Conservation (phyloP, 1,284 basidiomycete genomes). For the Trametes versicolor region DNA sequence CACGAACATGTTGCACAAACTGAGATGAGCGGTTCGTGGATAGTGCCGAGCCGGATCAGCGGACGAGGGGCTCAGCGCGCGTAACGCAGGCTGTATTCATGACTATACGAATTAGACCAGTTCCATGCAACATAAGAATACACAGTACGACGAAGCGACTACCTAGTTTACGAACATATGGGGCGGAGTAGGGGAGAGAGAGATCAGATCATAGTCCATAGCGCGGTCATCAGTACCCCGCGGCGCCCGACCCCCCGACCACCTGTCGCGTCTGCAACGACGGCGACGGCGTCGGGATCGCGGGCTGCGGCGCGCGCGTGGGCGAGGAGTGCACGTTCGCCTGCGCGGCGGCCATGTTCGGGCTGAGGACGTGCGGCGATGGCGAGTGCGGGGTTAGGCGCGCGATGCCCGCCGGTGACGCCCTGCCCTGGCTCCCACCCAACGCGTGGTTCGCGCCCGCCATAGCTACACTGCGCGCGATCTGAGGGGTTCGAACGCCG, state of each 20-base stretch:
- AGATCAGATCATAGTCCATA: constrained; percentile 28
- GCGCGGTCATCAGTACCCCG: constrained; percentile 48
- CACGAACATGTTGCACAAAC: no score
- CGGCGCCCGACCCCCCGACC: constrained; percentile 53
- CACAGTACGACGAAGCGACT: constrained; percentile 27
- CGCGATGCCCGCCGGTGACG: constrained; percentile 40
- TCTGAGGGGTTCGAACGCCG: constrained; percentile 49
- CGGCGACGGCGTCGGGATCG: constrained; percentile 63
- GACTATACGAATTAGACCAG: constrained; percentile 24
- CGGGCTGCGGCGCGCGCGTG: constrained; percentile 62
- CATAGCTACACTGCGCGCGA: constrained; percentile 46
- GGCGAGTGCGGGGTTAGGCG: constrained; percentile 52
- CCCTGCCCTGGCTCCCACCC: constrained; percentile 49
- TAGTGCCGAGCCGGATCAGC: not conserved
- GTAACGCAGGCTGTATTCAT: constrained; percentile 11
- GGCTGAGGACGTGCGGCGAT: constrained; percentile 64
- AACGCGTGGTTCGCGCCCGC: constrained; percentile 47
- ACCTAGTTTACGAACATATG: constrained; percentile 32
- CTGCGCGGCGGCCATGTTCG: constrained; percentile 55
- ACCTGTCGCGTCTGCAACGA: constrained; percentile 69
- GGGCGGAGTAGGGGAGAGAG: constrained; percentile 29
- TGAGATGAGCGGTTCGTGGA: not conserved
- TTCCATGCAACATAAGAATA: constrained; percentile 37
- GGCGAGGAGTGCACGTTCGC: constrained; percentile 58
- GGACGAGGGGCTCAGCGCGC: not conserved